These are phyloP conservation scores for Beauveria bassiana DNA, from an alignment of 2,329 filamentous ascomycete genomes.

Conservation along the genomic window DNA sequence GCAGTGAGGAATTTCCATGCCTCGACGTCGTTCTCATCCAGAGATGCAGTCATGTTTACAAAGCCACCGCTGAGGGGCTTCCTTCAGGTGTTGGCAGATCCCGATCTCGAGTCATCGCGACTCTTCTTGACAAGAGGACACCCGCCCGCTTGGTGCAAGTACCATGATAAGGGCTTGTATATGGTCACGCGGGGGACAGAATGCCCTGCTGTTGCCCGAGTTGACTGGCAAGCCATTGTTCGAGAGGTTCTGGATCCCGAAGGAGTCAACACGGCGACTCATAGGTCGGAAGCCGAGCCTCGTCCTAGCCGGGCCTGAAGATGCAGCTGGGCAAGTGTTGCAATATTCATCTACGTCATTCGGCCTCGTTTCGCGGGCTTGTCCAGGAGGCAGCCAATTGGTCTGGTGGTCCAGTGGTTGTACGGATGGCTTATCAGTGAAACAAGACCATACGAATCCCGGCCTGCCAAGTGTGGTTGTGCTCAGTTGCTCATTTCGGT, in stretches of 20 bases:
- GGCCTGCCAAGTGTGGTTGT: not conserved
- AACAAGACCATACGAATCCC: not conserved
- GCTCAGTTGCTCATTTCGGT: not conserved
- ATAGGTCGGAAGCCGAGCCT: not conserved
- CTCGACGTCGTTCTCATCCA: not conserved
- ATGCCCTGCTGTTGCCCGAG: constrained; percentile 14
- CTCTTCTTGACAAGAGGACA: constrained; percentile 31
- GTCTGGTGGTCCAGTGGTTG: not conserved
- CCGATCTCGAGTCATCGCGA: constrained; percentile 33
- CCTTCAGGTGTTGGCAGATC: constrained; percentile 35
- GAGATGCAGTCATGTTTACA: constrained; percentile 17
- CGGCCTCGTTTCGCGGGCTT: not conserved
- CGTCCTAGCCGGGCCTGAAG: not conserved
- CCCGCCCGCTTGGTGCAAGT: constrained; percentile 33
- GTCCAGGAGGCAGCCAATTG: not conserved
- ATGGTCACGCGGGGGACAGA: not conserved
- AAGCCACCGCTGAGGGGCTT: constrained; percentile 27
- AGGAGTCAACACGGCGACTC: constrained; percentile 13
- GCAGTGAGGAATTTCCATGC: not conserved
- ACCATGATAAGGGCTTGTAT: constrained; percentile 24
- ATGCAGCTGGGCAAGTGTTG: too few species aligned
- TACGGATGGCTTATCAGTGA: constrained; percentile 1
- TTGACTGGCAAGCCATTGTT: constrained; percentile 26
- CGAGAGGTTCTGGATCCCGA: constrained; percentile 22
- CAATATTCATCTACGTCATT: not conserved